Percentiles rank a stretch among this genome's conserved stretches.
phyloP scores from a whole-genome alignment of 768 basidiomycete genomes.

The Mycena galopus region DNA sequence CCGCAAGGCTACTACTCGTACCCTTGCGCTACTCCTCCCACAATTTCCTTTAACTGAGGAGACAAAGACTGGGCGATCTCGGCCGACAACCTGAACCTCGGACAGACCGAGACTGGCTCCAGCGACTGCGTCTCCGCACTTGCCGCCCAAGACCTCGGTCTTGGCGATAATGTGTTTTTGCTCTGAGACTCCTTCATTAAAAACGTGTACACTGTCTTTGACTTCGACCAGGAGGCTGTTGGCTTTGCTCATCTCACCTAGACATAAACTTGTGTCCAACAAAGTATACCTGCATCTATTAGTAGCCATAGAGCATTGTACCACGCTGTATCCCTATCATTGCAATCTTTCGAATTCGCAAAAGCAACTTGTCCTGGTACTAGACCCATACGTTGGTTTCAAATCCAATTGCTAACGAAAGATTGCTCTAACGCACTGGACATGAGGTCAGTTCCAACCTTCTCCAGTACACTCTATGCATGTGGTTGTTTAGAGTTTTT shows the following conservation, averaged over 20 bases:
- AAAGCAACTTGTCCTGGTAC: no score
- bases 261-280: no score
- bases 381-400: no score
- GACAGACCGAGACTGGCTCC: slow-evolving; percentile 56
- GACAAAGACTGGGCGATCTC: slow-evolving; percentile 57
- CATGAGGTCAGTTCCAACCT: no score
- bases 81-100: slow-evolving; percentile 55
- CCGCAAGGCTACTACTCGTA: slow-evolving; percentile 20
- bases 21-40: slow-evolving; percentile 43
- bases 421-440: no score
- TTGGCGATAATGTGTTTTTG: slow-evolving; percentile 40
- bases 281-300: no score
- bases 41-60: slow-evolving; percentile 53
- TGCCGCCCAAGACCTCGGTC: slow-evolving; percentile 53
- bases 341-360: no score
- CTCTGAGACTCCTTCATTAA: slow-evolving; percentile 58
- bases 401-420: no score
- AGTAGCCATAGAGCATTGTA: background rate
- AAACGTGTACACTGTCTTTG: slow-evolving; percentile 60
- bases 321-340: background rate
- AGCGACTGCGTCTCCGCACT: slow-evolving; percentile 65
- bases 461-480: no score
- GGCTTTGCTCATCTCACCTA: slow-evolving; percentile 51
- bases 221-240: slow-evolving; percentile 48
- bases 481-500: no score